Evolutionary conservation across 1,139 yeast genomes (phyloP).

Genomic region (Scheffersomyces lignicola): DNA sequence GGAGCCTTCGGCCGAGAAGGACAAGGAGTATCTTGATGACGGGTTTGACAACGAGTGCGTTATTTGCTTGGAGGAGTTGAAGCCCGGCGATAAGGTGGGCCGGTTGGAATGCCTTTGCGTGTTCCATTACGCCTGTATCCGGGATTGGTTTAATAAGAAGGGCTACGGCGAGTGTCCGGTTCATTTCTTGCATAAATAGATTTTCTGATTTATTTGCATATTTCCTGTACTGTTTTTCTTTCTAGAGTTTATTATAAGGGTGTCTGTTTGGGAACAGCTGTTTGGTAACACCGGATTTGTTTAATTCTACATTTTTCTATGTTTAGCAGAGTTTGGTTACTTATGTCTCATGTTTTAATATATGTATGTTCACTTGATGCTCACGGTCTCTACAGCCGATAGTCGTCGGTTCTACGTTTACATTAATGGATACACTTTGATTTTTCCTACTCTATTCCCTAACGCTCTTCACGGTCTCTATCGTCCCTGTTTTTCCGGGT

Average conservation of each 20-base stretch:
- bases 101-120: conserved; percentile 92
- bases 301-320: neutral
- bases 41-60: conserved; percentile 86
- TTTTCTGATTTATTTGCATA: conserved; percentile 1
- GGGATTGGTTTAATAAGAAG: conserved; percentile 84
- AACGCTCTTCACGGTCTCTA: conserved; percentile 49
- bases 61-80: conserved; percentile 86
- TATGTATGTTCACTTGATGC: no score
- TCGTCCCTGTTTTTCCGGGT: conserved; percentile 40
- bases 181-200: conserved; percentile 47
- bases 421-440: neutral
- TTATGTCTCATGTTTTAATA: no score
- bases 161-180: conserved; percentile 89
- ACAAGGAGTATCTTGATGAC: conserved; percentile 29
- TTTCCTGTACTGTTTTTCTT: conserved; percentile 1
- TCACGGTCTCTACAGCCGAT: no score
- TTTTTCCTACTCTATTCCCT: neutral
- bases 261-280: neutral
- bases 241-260: neutral
- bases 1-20: conserved; percentile 21
- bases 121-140: conserved; percentile 87
- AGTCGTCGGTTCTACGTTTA: neutral
- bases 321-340: no score
- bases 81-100: conserved; percentile 86
- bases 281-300: neutral